Conservation (phyloP, 352 stramenopile genomes). For the Hyaloperonospora brassicae region DNA sequence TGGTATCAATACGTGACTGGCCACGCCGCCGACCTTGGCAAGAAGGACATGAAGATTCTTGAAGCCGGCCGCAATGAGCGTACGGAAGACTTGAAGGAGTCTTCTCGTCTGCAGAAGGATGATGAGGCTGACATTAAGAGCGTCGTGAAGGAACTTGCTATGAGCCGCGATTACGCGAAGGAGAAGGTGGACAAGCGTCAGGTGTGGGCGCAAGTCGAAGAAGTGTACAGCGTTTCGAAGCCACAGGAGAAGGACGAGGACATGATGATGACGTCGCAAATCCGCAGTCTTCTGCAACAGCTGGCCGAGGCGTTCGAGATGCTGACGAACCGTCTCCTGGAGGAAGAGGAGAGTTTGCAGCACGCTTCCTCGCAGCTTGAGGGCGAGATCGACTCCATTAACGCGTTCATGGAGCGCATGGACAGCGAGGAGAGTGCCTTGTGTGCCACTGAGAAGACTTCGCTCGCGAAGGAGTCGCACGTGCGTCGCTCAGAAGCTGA, state of each 20-base stretch:
- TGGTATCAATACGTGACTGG: slow-evolving; percentile 86
- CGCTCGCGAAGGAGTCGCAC: slow-evolving; percentile 75
- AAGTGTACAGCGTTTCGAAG: slow-evolving; percentile 78
- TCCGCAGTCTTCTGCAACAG: slow-evolving; percentile 78
- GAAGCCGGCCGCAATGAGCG: slow-evolving; percentile 58
- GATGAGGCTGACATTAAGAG: slow-evolving; percentile 71
- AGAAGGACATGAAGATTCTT: slow-evolving; percentile 82
- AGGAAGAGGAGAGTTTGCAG: slow-evolving; percentile 80
- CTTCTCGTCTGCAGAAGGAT: slow-evolving; percentile 74
- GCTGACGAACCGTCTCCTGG: slow-evolving; percentile 76
- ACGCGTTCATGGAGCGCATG: slow-evolving; percentile 86
- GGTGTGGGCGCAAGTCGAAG: slow-evolving; percentile 76
- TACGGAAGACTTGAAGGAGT: slow-evolving; percentile 69
- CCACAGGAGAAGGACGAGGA: slow-evolving; percentile 85
- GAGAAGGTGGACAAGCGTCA: slow-evolving; percentile 82
- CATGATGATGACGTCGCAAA: slow-evolving; percentile 89
- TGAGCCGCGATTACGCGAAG: slow-evolving; percentile 53
- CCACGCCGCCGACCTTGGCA: slow-evolving; percentile 59
- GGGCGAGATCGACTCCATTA: slow-evolving; percentile 82
- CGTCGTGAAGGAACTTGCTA: slow-evolving; percentile 53
- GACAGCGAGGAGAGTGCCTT: slow-evolving; percentile 81
- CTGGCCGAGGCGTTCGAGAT: slow-evolving; percentile 84
- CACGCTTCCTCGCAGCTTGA: slow-evolving; percentile 78
- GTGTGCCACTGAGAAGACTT: slow-evolving; percentile 79
- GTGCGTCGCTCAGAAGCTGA: slow-evolving; percentile 72